Conservation (phyloP, 2,329 filamentous ascomycete species). For the Phaeosphaeria sp. region DNA sequence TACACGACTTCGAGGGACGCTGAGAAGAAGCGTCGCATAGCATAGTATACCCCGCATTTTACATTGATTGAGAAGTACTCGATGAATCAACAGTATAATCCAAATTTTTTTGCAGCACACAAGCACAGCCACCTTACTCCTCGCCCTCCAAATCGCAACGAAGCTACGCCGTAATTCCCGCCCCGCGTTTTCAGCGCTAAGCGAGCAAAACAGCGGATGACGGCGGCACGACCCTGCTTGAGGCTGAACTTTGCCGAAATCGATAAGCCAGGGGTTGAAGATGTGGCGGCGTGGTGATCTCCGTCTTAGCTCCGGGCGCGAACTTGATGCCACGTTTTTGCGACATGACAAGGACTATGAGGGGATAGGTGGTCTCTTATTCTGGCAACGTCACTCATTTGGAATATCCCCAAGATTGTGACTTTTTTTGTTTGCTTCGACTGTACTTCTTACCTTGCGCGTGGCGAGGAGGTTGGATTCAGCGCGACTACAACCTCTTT, state of each 20-base stretch:
- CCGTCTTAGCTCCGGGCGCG: slow-evolving; percentile 32
- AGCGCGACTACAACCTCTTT: background rate
- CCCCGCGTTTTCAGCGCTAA: background rate
- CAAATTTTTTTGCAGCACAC: too few species aligned
- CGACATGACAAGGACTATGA: slow-evolving; percentile 5
- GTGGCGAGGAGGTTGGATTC: background rate
- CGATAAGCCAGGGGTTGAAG: background rate
- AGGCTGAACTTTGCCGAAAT: background rate
- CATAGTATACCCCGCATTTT: background rate
- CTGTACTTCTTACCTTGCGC: background rate
- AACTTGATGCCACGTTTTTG: slow-evolving; percentile 42
- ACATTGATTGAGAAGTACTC: background rate
- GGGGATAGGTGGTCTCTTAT: background rate
- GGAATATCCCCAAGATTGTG: background rate
- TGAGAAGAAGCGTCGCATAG: background rate
- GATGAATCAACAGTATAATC: background rate
- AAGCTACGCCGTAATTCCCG: background rate
- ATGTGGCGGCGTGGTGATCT: slow-evolving; percentile 5
- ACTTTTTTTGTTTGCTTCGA: too few species aligned
- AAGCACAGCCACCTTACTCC: too few species aligned
- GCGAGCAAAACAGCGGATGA: background rate
- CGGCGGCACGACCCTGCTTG: background rate
- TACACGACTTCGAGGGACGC: too few species aligned
- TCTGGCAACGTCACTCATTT: background rate
- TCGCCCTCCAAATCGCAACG: background rate